phyloP scores from a whole-genome alignment of 352 stramenopile genomes.

The Globisporangium parvum region DNA sequence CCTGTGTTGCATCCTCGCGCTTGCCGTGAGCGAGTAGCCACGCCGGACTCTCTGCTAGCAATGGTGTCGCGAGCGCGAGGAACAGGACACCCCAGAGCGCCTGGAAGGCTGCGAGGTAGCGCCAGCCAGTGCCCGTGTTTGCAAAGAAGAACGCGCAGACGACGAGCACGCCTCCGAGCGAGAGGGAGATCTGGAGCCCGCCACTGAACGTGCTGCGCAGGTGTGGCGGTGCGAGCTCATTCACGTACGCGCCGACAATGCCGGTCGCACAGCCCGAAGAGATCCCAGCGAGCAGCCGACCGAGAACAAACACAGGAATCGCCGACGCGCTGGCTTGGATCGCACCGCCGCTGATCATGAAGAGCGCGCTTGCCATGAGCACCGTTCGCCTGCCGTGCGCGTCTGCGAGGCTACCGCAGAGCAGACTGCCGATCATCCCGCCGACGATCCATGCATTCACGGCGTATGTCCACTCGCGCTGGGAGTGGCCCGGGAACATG shows the following conservation, averaged over 20 bases:
- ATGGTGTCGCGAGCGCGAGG: slow-evolving; percentile 14
- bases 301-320: slow-evolving; percentile 29
- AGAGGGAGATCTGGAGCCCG: slow-evolving; percentile 40
- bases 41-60: slow-evolving; percentile 32
- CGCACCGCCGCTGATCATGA: slow-evolving; percentile 27
- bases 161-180: slow-evolving; percentile 38
- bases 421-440: slow-evolving; percentile 32
- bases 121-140: slow-evolving; percentile 34
- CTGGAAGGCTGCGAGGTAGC: slow-evolving; percentile 13
- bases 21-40: slow-evolving; percentile 33
- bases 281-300: slow-evolving; percentile 31
- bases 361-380: slow-evolving; percentile 14
- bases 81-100: slow-evolving; percentile 25
- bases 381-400: slow-evolving; percentile 15
- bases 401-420: slow-evolving; percentile 22
- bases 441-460: slow-evolving; percentile 40
- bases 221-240: slow-evolving; percentile 37
- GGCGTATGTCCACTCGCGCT: slow-evolving; percentile 27
- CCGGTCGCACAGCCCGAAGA: slow-evolving; percentile 29
- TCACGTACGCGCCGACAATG: slow-evolving; percentile 31
- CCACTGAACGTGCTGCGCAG: slow-evolving; percentile 25
- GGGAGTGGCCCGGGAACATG: slow-evolving; percentile 30
- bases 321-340: slow-evolving; percentile 21
- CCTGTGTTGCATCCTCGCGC: slow-evolving; percentile 22
- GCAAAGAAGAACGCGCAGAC: slow-evolving; percentile 51